Evolutionary conservation across 805 yeast genomes (phyloP).

Genomic region (Wickerhamomyces chambardii): DNA sequence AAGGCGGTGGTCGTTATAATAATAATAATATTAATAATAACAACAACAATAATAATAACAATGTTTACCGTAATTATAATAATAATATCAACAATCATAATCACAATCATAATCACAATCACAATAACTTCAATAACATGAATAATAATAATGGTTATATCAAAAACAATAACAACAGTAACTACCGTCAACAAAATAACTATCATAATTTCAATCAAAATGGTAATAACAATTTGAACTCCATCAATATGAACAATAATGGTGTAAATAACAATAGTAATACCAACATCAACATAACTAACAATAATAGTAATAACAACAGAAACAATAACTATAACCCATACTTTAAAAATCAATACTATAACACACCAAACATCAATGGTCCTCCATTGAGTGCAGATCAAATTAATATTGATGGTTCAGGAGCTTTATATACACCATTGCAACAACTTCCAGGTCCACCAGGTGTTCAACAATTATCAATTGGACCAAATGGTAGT

Average conservation of each 20-base stretch:
- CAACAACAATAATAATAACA: background rate
- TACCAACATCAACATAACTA: background rate
- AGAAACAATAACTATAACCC: background rate
- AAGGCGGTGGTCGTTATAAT: conserved; percentile 9
- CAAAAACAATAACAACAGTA: conserved; percentile 2
- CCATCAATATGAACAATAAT: conserved; percentile 4
- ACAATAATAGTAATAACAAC: conserved; percentile 5
- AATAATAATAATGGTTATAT: conserved; percentile 9
- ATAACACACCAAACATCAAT: no score
- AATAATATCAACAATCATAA: conserved; percentile 2
- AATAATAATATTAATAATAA: conserved; percentile 1
- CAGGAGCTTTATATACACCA: no score
- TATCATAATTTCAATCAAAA: conserved; percentile 11
- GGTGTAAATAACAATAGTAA: conserved; percentile 3
- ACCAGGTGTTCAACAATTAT: no score
- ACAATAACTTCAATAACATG: conserved; percentile 14
- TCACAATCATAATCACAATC: conserved; percentile 6
- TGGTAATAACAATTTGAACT: conserved; percentile 7
- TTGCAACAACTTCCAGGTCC: no score
- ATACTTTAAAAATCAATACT: no score
- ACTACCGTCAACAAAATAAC: conserved; percentile 1
- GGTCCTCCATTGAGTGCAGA: no score
- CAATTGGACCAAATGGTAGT: background rate
- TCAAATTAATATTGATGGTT: no score
- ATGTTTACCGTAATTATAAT: background rate